These are phyloP conservation scores for Termitomyces sp. DNA, from an alignment of 768 basidiomycete species.

Conservation along the genomic window DNA sequence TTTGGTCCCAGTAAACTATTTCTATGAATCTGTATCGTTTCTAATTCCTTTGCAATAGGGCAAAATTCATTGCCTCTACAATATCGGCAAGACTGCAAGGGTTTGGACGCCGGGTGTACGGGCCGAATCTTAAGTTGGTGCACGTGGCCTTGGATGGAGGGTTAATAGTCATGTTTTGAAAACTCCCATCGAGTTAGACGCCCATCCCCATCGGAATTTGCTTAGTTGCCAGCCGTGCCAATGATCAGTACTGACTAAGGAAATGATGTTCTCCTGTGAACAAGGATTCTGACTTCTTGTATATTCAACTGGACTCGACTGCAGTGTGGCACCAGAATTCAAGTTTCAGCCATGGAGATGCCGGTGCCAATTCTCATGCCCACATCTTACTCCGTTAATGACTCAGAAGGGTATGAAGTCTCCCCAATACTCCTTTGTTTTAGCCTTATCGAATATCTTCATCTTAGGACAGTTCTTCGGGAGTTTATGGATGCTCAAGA, in stretches of 20 bases:
- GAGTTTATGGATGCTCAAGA: background rate
- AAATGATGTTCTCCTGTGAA: background rate
- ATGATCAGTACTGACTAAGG: background rate
- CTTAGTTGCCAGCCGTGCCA: background rate
- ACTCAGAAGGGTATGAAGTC: constrained; percentile 3
- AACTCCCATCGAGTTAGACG: no score
- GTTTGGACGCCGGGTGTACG: background rate
- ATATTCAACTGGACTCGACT: background rate
- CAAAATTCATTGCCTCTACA: no score
- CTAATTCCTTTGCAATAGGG: no score
- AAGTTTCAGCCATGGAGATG: background rate
- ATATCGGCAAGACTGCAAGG: no score
- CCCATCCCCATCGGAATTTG: background rate
- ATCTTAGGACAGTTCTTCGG: background rate
- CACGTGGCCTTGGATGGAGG: background rate
- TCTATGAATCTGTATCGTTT: no score
- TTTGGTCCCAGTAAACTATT: no score
- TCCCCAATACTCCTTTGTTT: background rate
- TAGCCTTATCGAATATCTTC: background rate
- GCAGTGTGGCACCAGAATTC: background rate
- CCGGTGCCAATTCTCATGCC: background rate
- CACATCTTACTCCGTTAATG: constrained; percentile 1
- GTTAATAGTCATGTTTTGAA: no score
- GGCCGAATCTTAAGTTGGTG: background rate
- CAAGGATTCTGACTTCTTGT: background rate